Evolutionary conservation across 176 grass and related monocot species (phyloP).

Genomic region (Eragrostis nindensis): DNA sequence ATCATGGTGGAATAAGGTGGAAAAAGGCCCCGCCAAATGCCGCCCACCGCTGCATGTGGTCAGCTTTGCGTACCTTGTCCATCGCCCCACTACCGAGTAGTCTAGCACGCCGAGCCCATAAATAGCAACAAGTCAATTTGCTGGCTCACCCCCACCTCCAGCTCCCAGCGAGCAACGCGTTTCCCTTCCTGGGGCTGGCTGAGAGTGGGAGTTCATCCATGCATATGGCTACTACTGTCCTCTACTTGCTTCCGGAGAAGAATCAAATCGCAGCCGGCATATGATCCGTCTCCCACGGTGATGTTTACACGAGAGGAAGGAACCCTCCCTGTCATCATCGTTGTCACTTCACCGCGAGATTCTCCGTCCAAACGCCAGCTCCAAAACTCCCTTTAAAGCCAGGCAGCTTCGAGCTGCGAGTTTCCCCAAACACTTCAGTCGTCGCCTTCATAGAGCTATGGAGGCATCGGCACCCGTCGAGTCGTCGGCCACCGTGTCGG

Average conservation of each 20-base stretch:
- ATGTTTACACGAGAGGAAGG: constrained; percentile 39
- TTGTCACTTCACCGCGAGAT: constrained; percentile 33
- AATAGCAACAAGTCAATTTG: constrained; percentile 46
- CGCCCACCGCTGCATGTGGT: constrained; percentile 35
- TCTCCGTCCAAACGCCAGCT: constrained; percentile 25
- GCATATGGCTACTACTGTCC: constrained; percentile 28
- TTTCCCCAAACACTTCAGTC: constrained; percentile 80
- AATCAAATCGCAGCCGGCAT: constrained; percentile 33
- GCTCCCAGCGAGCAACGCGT: neutral
- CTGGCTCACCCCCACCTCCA: neutral
- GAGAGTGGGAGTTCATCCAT: neutral
- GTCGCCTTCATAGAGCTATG: neutral
- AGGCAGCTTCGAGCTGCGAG: constrained; percentile 25
- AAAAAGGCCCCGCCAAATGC: neutral
- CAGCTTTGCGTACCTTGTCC: constrained; percentile 38
- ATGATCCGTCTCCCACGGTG: constrained; percentile 19
- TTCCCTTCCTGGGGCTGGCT: neutral
- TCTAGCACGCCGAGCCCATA: constrained; percentile 28
- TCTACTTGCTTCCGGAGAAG: neutral
- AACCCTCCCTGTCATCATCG: too few species aligned
- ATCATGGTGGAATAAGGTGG: neutral
- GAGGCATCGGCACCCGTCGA: constrained; percentile 21
- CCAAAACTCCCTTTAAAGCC: constrained; percentile 36
- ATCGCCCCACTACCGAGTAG: constrained; percentile 20
- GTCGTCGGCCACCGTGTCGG: constrained; percentile 6